Evolutionary conservation across 306 rosid genomes (phyloP), one percentile per base, ranked within the genome.

Genomic region (Ormosia semicastrata): DNA sequence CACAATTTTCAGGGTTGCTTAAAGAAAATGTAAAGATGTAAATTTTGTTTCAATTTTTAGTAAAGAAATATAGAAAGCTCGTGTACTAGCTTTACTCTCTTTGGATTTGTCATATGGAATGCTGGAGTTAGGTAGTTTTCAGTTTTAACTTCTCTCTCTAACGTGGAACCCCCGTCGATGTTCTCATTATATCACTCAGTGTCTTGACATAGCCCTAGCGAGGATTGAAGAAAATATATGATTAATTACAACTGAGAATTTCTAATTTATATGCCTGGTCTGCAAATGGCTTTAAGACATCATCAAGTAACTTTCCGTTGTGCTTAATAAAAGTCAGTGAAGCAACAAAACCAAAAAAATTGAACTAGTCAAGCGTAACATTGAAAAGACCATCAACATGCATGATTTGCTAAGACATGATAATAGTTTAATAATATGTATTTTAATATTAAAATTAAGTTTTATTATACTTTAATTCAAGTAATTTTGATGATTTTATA

Each of bases 351-450:
- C 12, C 58, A 74, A 24, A 52, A 11, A 50, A 34, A 67, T 64
- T 18, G 59, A 60, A 78, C 34, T 29, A 10, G 68, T 29, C 15
- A 60, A 52, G 14, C 17, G 53, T 2, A 77, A 13, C 43, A 67
- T 24, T 39, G 15, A 34, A 10, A 62, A 43, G 53, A 49, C n/a
- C 78, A 63, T 83, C 47, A 43, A 54, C 41, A 80, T 40, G 43
- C 67, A 78, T 9, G 32, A 54, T 76, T 52, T 75, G 73, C 84
- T 80, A 85, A n/a, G n/a, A n/a, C n/a, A n/a, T n/a, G n/a, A n/a
- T n/a, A n/a, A n/a, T n/a, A n/a, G n/a, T n/a, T n/a, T n/a, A n/a
- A n/a, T n/a, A n/a, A n/a, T n/a, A n/a, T n/a, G n/a, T n/a, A n/a
- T n/a, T n/a, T n/a, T n/a, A n/a, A n/a, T n/a, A n/a, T n/a, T n/a